Conservation (phyloP, 306 rosid genomes). For the Senna tora region DNA sequence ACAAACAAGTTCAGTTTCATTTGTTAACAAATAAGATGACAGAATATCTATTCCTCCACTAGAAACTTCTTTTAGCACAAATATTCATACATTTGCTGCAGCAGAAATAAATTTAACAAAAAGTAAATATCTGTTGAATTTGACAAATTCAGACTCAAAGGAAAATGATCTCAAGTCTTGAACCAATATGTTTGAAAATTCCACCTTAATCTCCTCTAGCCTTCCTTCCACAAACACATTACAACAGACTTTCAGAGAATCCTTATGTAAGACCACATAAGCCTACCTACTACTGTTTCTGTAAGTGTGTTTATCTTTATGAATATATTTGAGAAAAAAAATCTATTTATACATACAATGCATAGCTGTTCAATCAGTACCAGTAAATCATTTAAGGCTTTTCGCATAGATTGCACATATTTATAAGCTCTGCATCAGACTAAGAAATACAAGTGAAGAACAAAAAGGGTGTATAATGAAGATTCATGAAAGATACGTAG, state of each 20-base stretch:
- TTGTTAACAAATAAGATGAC: slow-evolving; percentile 5
- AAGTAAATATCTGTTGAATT: background rate
- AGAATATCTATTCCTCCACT: background rate
- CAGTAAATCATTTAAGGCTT: slow-evolving; percentile 8
- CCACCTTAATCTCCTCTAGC: background rate
- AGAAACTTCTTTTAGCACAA: slow-evolving; percentile 16
- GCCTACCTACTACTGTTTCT: background rate
- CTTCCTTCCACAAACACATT: slow-evolving; percentile 1
- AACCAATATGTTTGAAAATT: slow-evolving; percentile 12
- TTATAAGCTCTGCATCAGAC: slow-evolving; percentile 20
- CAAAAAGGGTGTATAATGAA: slow-evolving; percentile 6
- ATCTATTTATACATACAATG: background rate
- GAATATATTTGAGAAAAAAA: slow-evolving; percentile 8
- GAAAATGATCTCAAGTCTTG: slow-evolving; percentile 12
- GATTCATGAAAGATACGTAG: background rate
- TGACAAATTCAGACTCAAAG: slow-evolving; percentile 10
- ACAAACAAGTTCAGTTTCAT: slow-evolving; percentile 21
- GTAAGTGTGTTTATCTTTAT: background rate
- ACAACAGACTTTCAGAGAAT: background rate
- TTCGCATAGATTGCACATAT: slow-evolving; percentile 16
- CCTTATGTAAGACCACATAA: background rate
- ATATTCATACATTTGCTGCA: background rate
- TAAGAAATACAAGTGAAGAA: slow-evolving; percentile 25
- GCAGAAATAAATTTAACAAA: background rate
- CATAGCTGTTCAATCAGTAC: background rate